Base-by-base conservation (phyloP, 495 filamentous ascomycete genomes). In the Lepidopterella palustris region DNA sequence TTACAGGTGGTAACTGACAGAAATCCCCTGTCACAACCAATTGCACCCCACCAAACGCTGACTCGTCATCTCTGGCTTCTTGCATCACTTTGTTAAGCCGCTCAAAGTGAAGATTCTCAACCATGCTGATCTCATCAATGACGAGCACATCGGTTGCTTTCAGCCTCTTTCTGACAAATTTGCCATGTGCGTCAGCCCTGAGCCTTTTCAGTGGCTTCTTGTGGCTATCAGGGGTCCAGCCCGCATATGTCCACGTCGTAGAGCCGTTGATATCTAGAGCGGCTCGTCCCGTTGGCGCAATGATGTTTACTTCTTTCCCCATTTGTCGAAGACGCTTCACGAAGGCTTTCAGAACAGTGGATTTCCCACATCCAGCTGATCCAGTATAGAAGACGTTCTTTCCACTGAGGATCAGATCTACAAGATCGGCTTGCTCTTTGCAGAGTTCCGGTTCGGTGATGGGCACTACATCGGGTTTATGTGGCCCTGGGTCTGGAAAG, bases 371-470 rank as follows among this genome's bases (percentile, higher is more conserved):
- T 1, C 83, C 83, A 4, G 82, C 83, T 0, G 80, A 80, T 9
- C 83, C 83, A 0, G 82, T 85, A 62, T 80, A 84, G 65, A 85
- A 86, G 8, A 85, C 78, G 51, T 86, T 86, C 11, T 58, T 31
- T 0, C 80, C 76, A 5, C 58, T 69, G 21, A 75, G 58, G 11
- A 81, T 80, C 5, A 80, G 65, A 1, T 78, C 64, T 2, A 84
- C 78, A 0, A 84, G 53, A 9, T 62, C 66, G 9, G 59, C 60
- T 58, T 85, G 81, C 59, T 82, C 80, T 6, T 66, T 61, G 50
- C 73, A 76, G 5, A 81, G 70, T 5, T 47, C 32, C 25, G 64
- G 64, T 28, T 66, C 64, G 4, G 51, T 54, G 25, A 59, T 48
- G n/a, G 61, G 57, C 23, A 59, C 57, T 13, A 63, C 18, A 26